Conservation (phyloP, 345 rosid genomes). For the Mallotus nudiflorus region DNA sequence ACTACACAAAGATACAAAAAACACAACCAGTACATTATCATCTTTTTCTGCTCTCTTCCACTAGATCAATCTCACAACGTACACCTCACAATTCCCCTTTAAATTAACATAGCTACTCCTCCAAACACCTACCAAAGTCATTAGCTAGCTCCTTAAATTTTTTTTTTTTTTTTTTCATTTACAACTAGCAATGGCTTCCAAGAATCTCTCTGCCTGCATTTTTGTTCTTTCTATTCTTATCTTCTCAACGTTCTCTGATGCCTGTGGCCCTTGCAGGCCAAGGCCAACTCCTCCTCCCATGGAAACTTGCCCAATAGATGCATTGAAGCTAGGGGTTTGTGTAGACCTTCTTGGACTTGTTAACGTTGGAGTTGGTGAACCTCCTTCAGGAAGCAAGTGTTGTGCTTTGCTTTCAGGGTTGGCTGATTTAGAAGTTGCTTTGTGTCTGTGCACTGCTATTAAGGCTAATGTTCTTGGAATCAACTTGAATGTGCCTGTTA, state of each 20-base stretch:
- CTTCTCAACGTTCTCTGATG: conserved; percentile 28
- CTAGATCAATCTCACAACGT: conserved; percentile 29
- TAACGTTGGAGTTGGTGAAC: conserved; percentile 32
- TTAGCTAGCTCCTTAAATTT: background rate
- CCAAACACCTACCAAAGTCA: background rate
- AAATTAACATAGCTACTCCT: conserved; percentile 5
- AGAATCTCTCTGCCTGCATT: conserved; percentile 19
- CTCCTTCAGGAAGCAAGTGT: conserved; percentile 42
- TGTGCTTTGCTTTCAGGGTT: conserved; percentile 49
- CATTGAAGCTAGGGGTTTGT: conserved; percentile 53
- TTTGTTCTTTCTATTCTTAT: conserved; percentile 39
- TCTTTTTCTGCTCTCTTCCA: conserved; percentile 36
- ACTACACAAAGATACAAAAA: conserved; percentile 36
- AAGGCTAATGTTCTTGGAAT: conserved; percentile 60
- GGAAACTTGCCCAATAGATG: conserved; percentile 41
- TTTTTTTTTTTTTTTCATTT: no score
- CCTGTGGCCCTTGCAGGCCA: conserved; percentile 35
- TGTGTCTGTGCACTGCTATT: conserved; percentile 59
- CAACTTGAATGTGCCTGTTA: conserved; percentile 41
- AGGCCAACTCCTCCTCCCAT: background rate
- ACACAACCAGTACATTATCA: conserved; percentile 25
- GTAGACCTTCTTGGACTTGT: conserved; percentile 49
- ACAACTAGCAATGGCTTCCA: conserved; percentile 43
- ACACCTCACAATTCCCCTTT: conserved; percentile 45
- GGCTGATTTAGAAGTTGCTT: conserved; percentile 51